Evolutionary conservation across 2,329 filamentous ascomycete species (phyloP), one percentile per base, ranked within the genome.

Genomic region (Alternaria rosae): DNA sequence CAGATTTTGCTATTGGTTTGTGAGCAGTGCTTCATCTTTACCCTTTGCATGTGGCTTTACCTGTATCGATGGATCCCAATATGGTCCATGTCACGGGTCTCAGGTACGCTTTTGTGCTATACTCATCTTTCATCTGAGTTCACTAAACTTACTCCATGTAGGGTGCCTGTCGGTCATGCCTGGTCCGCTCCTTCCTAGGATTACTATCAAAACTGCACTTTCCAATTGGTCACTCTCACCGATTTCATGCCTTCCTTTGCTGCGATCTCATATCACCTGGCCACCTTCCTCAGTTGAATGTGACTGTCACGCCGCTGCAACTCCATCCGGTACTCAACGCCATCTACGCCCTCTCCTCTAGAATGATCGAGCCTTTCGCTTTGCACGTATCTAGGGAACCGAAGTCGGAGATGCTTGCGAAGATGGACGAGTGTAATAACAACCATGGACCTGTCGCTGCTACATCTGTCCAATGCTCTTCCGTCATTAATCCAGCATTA

Each of bases 391-490:
- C 12, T 32, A 12, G 12, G 30, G 30, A n/a, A n/a, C n/a, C n/a
- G n/a, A n/a, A n/a, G n/a, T n/a, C n/a, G 30, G 30, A 32, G 12
- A 32, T 15, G 13, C 13, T 5, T 23, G 35, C 6, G n/a, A 38
- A 42, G 7, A 5, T 23, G 35, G 5, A 43, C 21, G 4, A 13
- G 11, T 50, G 15, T 50, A 10, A 21, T 10, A 7, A 30, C 23
- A 32, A 13, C 30, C 12, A 1, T 32, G 30, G 2, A 15, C 12
- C 6, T 17, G 15, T 26, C 6, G 38, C 11, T 54, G 6, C 51
- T 23, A n/a, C 1, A 32, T 8, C 13, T 1, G 7, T 1, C 3
- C 10, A 3, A 6, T 0, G 9, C 9, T 28, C 38, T 15, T 32
- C 17, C 52, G 21, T 5, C 13, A 11, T 15, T 4, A 20, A n/a